Base-by-base conservation (phyloP, 1,284 basidiomycete species). In the Grifola frondosa region DNA sequence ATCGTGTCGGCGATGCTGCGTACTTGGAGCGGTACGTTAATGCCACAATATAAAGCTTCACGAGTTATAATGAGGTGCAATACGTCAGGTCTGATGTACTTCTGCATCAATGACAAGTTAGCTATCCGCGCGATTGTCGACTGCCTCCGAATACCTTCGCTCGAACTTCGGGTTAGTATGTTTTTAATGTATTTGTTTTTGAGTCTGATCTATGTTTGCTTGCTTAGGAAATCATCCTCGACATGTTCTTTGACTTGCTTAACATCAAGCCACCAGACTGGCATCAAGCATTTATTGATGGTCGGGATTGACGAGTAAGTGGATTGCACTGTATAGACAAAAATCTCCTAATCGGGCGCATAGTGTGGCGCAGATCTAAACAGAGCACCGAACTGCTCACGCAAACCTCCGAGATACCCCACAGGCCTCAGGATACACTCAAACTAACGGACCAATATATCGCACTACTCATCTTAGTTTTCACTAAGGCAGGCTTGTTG, bases 401-500 rank as follows among this genome's bases (percentile, higher is more conserved):
- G 40, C 67, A 49, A 47, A 44, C 57, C 22, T 17, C 51, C 44
- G 58, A 60, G 22, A 45, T 56, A 33, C 52, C 61, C 12, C 80
- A 80, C 43, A 76, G 77, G 51, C 64, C 70, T 6, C 68, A 78
- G 29, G 79, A 84, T 51, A 75, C 78, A 8, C 68, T 93, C 29
- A 95, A 89, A 55, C 67, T 98, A 6, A 87, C 93, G 3, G 94
- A 98, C 59, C 96, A 99, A 59, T 99, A 93, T 61, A 81, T 96
- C 32, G 88, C 89, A 0, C 73, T 99, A n/a, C 70, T 99, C 3
- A 75, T 98, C 7, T 74, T 91, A 11, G 80, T 97, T 5, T 84
- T 98, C 47, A 81, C 88, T 12, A 88, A 95, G 53, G 86, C 90
- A 2, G 96, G 95, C 8, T 68, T 99, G 1, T 69, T 93, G 29